phyloP scores from a whole-genome alignment of 208 protist species.

The Entamoeba invadens region DNA sequence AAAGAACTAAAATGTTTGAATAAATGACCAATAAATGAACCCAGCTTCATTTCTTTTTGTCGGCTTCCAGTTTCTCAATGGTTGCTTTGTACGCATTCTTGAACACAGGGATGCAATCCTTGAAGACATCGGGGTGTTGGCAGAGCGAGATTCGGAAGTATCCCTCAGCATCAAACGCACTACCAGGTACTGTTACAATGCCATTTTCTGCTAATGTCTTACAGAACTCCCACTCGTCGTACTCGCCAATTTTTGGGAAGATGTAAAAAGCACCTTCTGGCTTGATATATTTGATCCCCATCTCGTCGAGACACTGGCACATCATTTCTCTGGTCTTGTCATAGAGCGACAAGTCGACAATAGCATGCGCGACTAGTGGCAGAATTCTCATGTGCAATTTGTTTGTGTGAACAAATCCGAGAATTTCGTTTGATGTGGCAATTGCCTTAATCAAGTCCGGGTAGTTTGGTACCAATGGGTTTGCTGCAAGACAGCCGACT shows the following conservation, averaged over 20 bases:
- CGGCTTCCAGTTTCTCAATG: too few relatives aligned
- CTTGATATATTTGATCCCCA: neutral
- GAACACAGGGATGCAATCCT: neutral
- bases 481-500: constrained; percentile 6
- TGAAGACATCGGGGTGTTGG: neutral
- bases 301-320: constrained; percentile 11
- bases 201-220: constrained; percentile 6
- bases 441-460: neutral
- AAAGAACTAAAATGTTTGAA: too few relatives aligned
- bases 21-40: too few relatives aligned
- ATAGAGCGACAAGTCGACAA: constrained; percentile 6
- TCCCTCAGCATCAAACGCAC: neutral
- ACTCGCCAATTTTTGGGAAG: constrained; percentile 5
- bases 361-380: neutral
- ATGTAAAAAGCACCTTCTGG: constrained; percentile 19
- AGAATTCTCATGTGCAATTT: constrained; percentile 3
- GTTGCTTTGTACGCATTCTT: neutral
- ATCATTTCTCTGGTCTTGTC: constrained; percentile 6
- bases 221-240: constrained; percentile 8
- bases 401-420: constrained; percentile 12
- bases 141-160: neutral
- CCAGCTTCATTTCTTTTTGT: too few relatives aligned
- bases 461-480: constrained; percentile 4
- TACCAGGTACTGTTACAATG: constrained; percentile 12
- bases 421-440: constrained; percentile 4